Evolutionary conservation across 1,139 yeast genomes (phyloP).

Genomic region (Candida sojae): DNA sequence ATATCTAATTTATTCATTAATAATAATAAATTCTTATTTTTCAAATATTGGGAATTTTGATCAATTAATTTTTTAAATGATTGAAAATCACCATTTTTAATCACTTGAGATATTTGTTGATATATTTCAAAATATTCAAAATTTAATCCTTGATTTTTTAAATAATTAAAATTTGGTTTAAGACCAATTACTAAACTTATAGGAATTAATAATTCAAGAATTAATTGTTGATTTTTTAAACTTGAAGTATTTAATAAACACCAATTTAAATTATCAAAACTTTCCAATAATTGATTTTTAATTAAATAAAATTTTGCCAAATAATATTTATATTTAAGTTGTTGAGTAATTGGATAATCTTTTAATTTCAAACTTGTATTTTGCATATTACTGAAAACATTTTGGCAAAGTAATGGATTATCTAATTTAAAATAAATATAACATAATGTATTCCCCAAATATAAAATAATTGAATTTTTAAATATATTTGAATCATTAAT

Average conservation of each 20-base stretch:
- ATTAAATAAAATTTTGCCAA: conserved; percentile 66
- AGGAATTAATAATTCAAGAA: conserved; percentile 54
- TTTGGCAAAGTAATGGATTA: conserved; percentile 70
- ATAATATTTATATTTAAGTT: conserved; percentile 66
- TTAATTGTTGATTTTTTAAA: conserved; percentile 25
- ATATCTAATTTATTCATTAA: conserved; percentile 35
- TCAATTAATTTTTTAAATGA: conserved; percentile 31
- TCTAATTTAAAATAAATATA: conserved; percentile 61
- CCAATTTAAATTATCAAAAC: conserved; percentile 65
- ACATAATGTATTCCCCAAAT: conserved; percentile 60
- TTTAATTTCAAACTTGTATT: conserved; percentile 53
- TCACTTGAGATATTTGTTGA: conserved; percentile 31
- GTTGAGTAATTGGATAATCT: conserved; percentile 50
- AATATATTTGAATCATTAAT: conserved; percentile 44
- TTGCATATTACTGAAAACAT: conserved; percentile 74
- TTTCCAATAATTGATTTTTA: conserved; percentile 56
- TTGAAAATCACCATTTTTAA: conserved; percentile 42
- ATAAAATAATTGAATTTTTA: conserved; percentile 55
- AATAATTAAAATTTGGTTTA: conserved; percentile 36
- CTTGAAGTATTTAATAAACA: conserved; percentile 42
- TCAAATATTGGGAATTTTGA: conserved; percentile 35
- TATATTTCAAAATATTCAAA: conserved; percentile 35
- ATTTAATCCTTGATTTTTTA: conserved; percentile 7
- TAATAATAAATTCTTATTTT: conserved; percentile 32
- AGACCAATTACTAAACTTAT: conserved; percentile 56